A percentile compares a stretch with the other conserved stretches of the same genome.
phyloP scores from a whole-genome alignment of 1,284 basidiomycete genomes.

The Erythrobasidium hasegawianum region DNA sequence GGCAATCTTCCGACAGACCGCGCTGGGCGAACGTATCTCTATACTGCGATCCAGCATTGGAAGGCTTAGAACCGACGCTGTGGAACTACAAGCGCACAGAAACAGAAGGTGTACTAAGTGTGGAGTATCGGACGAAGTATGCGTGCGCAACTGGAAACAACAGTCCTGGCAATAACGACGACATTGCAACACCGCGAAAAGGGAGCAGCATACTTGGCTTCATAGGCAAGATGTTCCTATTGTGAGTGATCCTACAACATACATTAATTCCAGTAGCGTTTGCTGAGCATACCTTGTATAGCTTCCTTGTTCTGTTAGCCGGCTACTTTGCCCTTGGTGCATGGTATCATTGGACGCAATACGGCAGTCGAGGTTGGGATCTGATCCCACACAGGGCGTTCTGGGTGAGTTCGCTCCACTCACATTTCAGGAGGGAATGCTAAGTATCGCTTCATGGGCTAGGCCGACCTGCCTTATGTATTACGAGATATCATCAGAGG shows the following conservation, averaged over 20 bases:
- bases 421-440: constrained; percentile 35
- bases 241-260: constrained; percentile 55
- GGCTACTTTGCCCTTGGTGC: constrained; percentile 69
- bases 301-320: constrained; percentile 60
- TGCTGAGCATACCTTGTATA: not conserved
- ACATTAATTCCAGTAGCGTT: too few species aligned
- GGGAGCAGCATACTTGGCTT: constrained; percentile 53
- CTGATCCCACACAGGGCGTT: constrained; percentile 64
- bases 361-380: constrained; percentile 70
- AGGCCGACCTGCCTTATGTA: constrained; percentile 81
- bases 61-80: constrained; percentile 52
- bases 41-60: constrained; percentile 54
- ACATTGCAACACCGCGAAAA: constrained; percentile 45
- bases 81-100: constrained; percentile 60
- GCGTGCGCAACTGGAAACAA: constrained; percentile 51
- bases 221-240: constrained; percentile 71
- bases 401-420: constrained; percentile 13
- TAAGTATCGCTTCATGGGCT: constrained; percentile 61
- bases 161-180: constrained; percentile 48
- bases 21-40: constrained; percentile 62
- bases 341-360: constrained; percentile 76
- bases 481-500: constrained; percentile 58
- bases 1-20: constrained; percentile 60
- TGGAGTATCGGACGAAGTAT: constrained; percentile 55
- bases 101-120: constrained; percentile 50